Base-by-base conservation (phyloP, 805 yeast genomes). In the Yamadazyma akitaensis region DNA sequence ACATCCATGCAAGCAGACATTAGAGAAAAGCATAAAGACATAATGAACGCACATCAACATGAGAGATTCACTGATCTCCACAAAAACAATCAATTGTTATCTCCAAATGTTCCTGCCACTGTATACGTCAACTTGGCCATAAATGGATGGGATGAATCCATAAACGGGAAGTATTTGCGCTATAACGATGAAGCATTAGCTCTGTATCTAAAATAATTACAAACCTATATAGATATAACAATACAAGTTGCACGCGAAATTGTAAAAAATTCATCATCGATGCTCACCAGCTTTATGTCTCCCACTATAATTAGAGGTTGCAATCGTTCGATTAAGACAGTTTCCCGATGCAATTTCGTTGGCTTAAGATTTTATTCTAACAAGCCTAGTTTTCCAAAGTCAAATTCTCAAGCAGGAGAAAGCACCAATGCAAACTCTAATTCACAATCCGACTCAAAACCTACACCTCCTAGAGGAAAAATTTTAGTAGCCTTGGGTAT, bases 1-100 rank as follows among this genome's bases (percentile, higher is more conserved):
- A 92, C 99, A 1, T 72, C 71, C 17, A 92, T 94, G 98, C 98
- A 94, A 67, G 62, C 53, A 7, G 84, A 81, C 45, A 90, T 92
- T 47, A 80, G 98, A 56, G 84, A 80, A 14, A 73, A 65, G 37
- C 80, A 79, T 52, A 81, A 82, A 2, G 51, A 57, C 3, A 68
- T 70, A 24, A 91, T 91, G 97, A 70, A 75, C 0, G 67, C 72
- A 0, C 81, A 76, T 16, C 77, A 81, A 3, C 73, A 80, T 51
- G 67, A 80, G 43, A 72, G 83, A 51, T 92, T 92, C 65, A 67
- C 73, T 5, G 84, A 82, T 30, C 68, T 92, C 49, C 81, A 88
- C 58, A 51, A 68, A 16, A 72, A 76, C 28, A 75, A 77, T 18
- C 68, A 80, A 51, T 75, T 92, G 42, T 67, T 88, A 30, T 76